A percentile compares a stretch with the other conserved stretches of the same genome.
Conservation (phyloP, 345 rosid genomes). For the Lepidium didymum region DNA sequence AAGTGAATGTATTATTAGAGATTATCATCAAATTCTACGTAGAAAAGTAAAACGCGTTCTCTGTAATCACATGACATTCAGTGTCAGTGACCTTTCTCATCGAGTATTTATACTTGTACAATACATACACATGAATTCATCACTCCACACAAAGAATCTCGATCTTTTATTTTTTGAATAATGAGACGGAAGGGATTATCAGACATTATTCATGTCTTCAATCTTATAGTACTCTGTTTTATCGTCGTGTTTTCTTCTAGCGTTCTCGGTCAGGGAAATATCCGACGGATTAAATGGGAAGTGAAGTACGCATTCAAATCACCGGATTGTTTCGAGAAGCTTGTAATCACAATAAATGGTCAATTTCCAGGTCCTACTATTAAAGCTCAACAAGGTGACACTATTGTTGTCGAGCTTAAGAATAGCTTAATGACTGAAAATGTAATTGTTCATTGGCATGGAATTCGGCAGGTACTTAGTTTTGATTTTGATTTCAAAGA, state of each 20-base stretch:
- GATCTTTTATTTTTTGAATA: background rate
- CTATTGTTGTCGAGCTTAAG: conserved; percentile 57
- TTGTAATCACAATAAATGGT: conserved; percentile 62
- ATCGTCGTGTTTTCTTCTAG: background rate
- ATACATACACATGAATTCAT: background rate
- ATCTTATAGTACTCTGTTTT: background rate
- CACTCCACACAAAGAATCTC: conserved; percentile 1
- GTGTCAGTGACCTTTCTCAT: no score
- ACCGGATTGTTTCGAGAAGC: conserved; percentile 55
- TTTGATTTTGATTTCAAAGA: background rate
- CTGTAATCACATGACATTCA: no score
- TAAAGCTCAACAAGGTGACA: conserved; percentile 54
- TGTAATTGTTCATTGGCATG: conserved; percentile 71
- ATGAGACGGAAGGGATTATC: background rate
- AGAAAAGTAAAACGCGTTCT: no score
- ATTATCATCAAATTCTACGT: no score
- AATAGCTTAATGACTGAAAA: conserved; percentile 59
- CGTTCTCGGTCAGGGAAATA: conserved; percentile 29
- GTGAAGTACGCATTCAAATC: conserved; percentile 60
- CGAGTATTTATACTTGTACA: no score
- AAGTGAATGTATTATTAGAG: no score
- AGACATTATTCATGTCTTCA: background rate
- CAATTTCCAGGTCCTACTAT: conserved; percentile 58
- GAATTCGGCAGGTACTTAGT: conserved; percentile 49
- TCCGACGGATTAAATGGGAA: conserved; percentile 51